Conservation (phyloP, 148 eudicot genomes). For the Chenopodium quinoa region DNA sequence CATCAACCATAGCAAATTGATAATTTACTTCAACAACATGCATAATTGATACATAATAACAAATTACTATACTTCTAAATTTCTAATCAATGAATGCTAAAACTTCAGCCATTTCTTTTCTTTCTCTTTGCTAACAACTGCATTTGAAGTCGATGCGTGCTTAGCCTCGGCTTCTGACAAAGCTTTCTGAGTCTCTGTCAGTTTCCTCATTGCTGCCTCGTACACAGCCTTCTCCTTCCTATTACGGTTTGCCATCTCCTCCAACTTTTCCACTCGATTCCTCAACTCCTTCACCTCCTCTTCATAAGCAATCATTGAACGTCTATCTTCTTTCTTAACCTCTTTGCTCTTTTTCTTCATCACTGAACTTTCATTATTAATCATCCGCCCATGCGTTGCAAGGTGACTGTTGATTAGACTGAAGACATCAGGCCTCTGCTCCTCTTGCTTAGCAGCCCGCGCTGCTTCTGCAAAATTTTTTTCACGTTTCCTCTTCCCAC, state of each 20-base stretch:
- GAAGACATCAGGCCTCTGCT: slow-evolving; percentile 67
- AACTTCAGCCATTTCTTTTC: slow-evolving; percentile 96
- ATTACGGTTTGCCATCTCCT: slow-evolving; percentile 80
- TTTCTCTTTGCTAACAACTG: slow-evolving; percentile 65
- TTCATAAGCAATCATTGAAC: slow-evolving; percentile 67
- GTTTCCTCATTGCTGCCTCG: slow-evolving; percentile 82
- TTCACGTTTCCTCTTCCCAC: slow-evolving; percentile 91
- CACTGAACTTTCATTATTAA: slow-evolving; percentile 36
- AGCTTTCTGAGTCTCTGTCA: slow-evolving; percentile 64
- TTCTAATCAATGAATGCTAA: slow-evolving; percentile 22
- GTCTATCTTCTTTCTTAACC: slow-evolving; percentile 68
- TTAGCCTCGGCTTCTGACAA: slow-evolving; percentile 62
- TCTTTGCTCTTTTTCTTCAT: slow-evolving; percentile 49
- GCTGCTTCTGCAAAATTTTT: slow-evolving; percentile 74
- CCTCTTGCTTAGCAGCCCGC: slow-evolving; percentile 68
- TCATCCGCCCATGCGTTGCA: slow-evolving; percentile 47
- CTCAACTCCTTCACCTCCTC: slow-evolving; percentile 81
- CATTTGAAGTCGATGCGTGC: slow-evolving; percentile 77
- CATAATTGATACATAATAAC: no score
- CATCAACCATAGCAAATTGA: no score
- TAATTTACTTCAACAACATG: no score
- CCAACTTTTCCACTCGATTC: slow-evolving; percentile 53
- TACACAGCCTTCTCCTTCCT: slow-evolving; percentile 78
- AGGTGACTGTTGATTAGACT: slow-evolving; percentile 83
- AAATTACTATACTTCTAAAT: background rate